Percentiles rank a stretch among this genome's conserved stretches.
Evolutionary conservation across 225 moss, liverwort and hornwort genomes (phyloP).

Genomic region (Sphagnum tenellum): DNA sequence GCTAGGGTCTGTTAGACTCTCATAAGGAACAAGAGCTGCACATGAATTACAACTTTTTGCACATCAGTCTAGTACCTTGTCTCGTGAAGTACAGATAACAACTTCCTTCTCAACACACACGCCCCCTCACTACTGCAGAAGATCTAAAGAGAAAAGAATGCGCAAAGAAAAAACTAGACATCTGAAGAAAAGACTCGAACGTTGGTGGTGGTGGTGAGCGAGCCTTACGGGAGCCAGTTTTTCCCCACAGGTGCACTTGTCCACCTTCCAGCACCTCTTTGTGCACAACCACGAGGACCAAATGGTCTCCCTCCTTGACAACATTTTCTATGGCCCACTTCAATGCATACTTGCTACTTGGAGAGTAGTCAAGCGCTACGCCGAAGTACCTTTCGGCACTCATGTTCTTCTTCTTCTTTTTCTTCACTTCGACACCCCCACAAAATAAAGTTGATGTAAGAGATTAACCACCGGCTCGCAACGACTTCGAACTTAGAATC

Average conservation of each 20-base stretch:
- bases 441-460: too few relatives aligned
- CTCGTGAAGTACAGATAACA: too few relatives aligned
- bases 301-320: conserved; percentile 44
- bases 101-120: too few relatives aligned
- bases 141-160: too few relatives aligned
- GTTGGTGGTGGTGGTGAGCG: too few relatives aligned
- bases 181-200: neutral
- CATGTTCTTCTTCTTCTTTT: too few relatives aligned
- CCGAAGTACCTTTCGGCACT: conserved; percentile 27
- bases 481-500: too few relatives aligned
- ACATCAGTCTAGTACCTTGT: too few relatives aligned
- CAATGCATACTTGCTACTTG: conserved; percentile 52
- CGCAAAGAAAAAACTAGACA: neutral
- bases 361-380: conserved; percentile 64
- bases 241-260: conserved; percentile 31
- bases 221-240: conserved; percentile 45
- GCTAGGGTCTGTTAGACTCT: conserved; percentile 18
- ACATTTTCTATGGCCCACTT: conserved; percentile 62
- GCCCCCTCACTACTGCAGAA: too few relatives aligned
- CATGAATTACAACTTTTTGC: too few relatives aligned
- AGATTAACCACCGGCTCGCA: too few relatives aligned
- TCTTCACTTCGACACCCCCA: too few relatives aligned
- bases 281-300: conserved; percentile 49
- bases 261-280: conserved; percentile 36
- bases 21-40: conserved; percentile 55